A percentile compares a stretch with the other conserved stretches of the same genome.
These are phyloP conservation scores for Papilionanthe hybrid DNA, from an alignment of 116 monocot genomes.

Conservation along the genomic window DNA sequence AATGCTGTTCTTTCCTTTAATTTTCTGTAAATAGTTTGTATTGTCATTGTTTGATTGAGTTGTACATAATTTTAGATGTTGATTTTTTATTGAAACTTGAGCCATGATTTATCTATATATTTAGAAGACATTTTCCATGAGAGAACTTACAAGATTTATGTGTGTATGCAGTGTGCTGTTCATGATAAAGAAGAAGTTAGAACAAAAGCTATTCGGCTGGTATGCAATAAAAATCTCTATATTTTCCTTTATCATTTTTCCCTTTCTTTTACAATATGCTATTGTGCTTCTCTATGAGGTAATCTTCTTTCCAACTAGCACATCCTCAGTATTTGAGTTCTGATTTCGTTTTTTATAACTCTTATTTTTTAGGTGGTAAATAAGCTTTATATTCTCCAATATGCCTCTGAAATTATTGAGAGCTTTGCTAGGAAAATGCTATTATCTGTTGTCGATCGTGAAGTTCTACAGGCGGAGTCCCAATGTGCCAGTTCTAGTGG, in stretches of 20 bases:
- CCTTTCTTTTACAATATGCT: neutral
- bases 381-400: constrained; percentile 74
- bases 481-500: constrained; percentile 19
- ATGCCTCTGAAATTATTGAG: constrained; percentile 74
- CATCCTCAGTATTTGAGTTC: neutral
- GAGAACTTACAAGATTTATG: neutral
- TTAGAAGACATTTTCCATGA: neutral
- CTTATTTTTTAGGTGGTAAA: constrained; percentile 62
- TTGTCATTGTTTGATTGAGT: constrained; percentile 3
- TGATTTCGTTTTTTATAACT: constrained; percentile 7
- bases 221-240: constrained; percentile 17
- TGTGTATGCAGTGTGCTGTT: constrained; percentile 70
- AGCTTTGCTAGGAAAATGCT: constrained; percentile 72
- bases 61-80: constrained; percentile 2
- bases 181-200: constrained; percentile 93
- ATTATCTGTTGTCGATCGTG: constrained; percentile 59
- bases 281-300: neutral
- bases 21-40: neutral
- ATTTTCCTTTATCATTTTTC: neutral
- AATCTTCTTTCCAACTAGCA: neutral
- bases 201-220: constrained; percentile 87
- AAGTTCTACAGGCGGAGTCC: constrained; percentile 29
- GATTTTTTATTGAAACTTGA: neutral
- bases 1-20: neutral
- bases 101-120: neutral